Conservation (phyloP, 202 grass and related monocot genomes). For the Tripidium arundinaceum region DNA sequence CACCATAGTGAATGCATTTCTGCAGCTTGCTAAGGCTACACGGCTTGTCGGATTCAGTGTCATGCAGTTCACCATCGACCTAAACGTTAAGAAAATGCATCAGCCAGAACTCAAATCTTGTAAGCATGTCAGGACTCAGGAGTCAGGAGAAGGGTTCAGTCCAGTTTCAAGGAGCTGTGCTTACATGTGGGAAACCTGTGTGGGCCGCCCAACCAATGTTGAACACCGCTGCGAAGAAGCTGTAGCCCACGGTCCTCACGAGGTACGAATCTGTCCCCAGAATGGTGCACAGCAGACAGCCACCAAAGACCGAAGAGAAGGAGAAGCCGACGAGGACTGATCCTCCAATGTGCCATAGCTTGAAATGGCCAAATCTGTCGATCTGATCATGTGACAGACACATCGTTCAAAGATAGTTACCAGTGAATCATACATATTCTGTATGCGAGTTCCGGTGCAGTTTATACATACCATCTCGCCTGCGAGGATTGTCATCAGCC, state of each 20-base stretch:
- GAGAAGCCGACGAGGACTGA: constrained; percentile 62
- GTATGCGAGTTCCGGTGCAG: background rate
- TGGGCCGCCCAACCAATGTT: constrained; percentile 75
- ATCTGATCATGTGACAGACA: constrained; percentile 37
- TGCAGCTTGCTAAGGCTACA: constrained; percentile 71
- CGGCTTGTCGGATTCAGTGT: constrained; percentile 63
- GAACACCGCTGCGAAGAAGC: constrained; percentile 70
- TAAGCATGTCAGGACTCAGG: background rate
- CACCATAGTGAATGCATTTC: constrained; percentile 79
- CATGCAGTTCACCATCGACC: constrained; percentile 92
- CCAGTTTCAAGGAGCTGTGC: background rate
- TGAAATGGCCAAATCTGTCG: constrained; percentile 30
- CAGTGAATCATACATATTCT: background rate
- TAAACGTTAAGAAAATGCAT: background rate
- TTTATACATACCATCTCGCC: constrained; percentile 67
- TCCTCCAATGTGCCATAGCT: constrained; percentile 78
- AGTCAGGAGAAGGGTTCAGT: background rate
- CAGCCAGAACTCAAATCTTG: background rate
- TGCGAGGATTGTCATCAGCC: constrained; percentile 52
- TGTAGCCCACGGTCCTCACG: constrained; percentile 61
- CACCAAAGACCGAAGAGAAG: constrained; percentile 81
- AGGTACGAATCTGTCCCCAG: constrained; percentile 54
- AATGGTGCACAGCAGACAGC: constrained; percentile 63
- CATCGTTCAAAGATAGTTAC: background rate
- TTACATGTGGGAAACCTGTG: constrained; percentile 93